Percentiles rank a stretch among this genome's conserved stretches.
phyloP scores from a whole-genome alignment of 2,329 filamentous ascomycete species.

The Colletotrichum spinosum region DNA sequence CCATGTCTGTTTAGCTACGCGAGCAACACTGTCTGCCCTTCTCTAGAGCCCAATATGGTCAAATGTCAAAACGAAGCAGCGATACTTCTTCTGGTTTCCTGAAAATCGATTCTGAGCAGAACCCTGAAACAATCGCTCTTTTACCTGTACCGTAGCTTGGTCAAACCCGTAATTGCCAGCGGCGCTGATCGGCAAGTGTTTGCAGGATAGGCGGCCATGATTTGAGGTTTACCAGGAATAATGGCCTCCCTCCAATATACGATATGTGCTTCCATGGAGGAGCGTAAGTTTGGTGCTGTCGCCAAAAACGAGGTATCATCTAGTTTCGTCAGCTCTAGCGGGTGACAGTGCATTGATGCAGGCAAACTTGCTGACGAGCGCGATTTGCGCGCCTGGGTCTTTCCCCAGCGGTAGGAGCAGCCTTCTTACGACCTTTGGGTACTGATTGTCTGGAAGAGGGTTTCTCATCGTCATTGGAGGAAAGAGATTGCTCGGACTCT shows the following conservation, averaged over 20 bases:
- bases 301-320: background rate
- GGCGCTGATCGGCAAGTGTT: background rate
- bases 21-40: too few species aligned
- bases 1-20: too few species aligned
- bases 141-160: too few species aligned
- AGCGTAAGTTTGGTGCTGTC: too few species aligned
- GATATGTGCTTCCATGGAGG: too few species aligned
- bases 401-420: slow-evolving; percentile 26
- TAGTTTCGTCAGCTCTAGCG: background rate
- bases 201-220: too few species aligned
- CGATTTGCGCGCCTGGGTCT: slow-evolving; percentile 26
- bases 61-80: background rate
- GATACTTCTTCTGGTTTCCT: background rate
- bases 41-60: background rate
- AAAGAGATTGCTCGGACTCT: slow-evolving; percentile 35
- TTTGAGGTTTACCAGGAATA: too few species aligned
- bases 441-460: slow-evolving; percentile 22
- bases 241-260: too few species aligned
- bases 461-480: slow-evolving; percentile 15
- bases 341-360: background rate
- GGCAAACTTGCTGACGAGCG: slow-evolving; percentile 24
- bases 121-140: too few species aligned
- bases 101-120: too few species aligned
- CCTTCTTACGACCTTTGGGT: slow-evolving; percentile 33
- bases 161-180: too few species aligned